Evolutionary conservation across 495 filamentous ascomycete genomes (phyloP).

Genomic region (Pyrenula massariospora): DNA sequence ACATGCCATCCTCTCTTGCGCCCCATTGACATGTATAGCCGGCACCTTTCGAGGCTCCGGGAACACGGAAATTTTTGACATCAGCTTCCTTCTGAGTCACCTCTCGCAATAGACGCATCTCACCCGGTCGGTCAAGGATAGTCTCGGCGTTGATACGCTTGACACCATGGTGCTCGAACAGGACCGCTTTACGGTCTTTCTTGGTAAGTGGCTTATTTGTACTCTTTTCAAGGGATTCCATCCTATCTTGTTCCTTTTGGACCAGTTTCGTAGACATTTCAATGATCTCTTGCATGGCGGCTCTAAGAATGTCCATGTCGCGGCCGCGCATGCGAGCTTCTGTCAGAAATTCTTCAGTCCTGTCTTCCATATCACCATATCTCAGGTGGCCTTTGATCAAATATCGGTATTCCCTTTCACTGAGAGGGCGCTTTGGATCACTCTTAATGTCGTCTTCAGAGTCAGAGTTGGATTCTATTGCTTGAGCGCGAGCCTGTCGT

Average conservation of each 20-base stretch:
- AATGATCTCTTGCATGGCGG: constrained; percentile 61
- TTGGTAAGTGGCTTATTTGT: constrained; percentile 70
- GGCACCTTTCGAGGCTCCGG: constrained; percentile 81
- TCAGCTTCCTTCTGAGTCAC: constrained; percentile 52
- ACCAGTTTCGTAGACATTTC: constrained; percentile 56
- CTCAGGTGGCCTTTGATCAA: constrained; percentile 77
- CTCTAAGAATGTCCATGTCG: constrained; percentile 63
- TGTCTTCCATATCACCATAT: constrained; percentile 78
- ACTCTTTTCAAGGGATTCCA: constrained; percentile 51
- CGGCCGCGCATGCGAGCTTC: constrained; percentile 74
- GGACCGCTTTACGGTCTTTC: constrained; percentile 91
- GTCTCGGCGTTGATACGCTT: constrained; percentile 93
- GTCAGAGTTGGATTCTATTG: constrained; percentile 44
- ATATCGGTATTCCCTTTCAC: constrained; percentile 83
- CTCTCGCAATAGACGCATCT: constrained; percentile 73
- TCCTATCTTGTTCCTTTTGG: constrained; percentile 50
- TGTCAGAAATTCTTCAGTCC: constrained; percentile 70
- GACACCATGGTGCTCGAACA: constrained; percentile 85
- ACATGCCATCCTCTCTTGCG: constrained; percentile 89
- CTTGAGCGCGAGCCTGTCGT: constrained; percentile 72
- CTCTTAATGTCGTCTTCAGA: constrained; percentile 46
- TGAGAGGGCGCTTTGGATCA: constrained; percentile 77
- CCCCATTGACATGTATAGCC: constrained; percentile 85
- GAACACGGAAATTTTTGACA: constrained; percentile 68
- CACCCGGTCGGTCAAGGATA: constrained; percentile 74